Evolutionary conservation across 805 yeast species (phyloP).

Genomic region (Saccharomycopsis capsularis): DNA sequence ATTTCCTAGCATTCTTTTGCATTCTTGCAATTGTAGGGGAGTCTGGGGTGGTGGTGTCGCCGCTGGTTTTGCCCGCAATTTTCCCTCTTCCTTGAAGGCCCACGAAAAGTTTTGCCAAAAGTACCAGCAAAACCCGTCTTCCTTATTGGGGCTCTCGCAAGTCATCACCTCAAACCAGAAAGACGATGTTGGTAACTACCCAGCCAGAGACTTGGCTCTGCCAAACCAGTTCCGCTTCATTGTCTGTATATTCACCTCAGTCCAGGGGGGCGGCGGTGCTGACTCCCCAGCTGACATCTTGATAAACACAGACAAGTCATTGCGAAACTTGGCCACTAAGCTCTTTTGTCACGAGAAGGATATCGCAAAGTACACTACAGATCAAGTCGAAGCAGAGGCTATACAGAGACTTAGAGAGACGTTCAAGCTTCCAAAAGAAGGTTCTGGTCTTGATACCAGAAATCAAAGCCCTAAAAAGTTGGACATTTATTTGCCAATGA

Average conservation of each 20-base stretch:
- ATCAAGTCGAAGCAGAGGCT: slow-evolving; percentile 1
- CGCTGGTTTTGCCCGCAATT: slow-evolving; percentile 42
- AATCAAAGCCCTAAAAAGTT: slow-evolving; percentile 21
- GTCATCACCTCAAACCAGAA: slow-evolving; percentile 32
- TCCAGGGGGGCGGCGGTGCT: slow-evolving; percentile 38
- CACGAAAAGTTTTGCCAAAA: slow-evolving; percentile 19
- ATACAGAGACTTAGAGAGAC: slow-evolving; percentile 3
- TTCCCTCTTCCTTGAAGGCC: slow-evolving; percentile 40
- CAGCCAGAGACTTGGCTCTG: background rate
- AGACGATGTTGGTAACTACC: slow-evolving; percentile 30
- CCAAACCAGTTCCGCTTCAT: slow-evolving; percentile 29
- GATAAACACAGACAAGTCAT: slow-evolving; percentile 42
- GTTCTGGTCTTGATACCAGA: background rate
- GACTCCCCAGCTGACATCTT: slow-evolving; percentile 43
- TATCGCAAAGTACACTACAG: background rate
- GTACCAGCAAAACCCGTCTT: slow-evolving; percentile 27
- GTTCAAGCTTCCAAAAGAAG: background rate
- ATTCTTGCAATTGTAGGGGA: slow-evolving; percentile 75
- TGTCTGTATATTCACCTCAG: slow-evolving; percentile 72
- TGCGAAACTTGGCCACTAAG: slow-evolving; percentile 40
- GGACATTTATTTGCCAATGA: slow-evolving; percentile 59
- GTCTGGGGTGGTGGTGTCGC: slow-evolving; percentile 88
- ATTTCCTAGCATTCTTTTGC: slow-evolving; percentile 49
- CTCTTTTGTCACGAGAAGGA: slow-evolving; percentile 1
- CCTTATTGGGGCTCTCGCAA: slow-evolving; percentile 49